phyloP scores from a whole-genome alignment of 768 basidiomycete species.

The Suillus cothurnatus region DNA sequence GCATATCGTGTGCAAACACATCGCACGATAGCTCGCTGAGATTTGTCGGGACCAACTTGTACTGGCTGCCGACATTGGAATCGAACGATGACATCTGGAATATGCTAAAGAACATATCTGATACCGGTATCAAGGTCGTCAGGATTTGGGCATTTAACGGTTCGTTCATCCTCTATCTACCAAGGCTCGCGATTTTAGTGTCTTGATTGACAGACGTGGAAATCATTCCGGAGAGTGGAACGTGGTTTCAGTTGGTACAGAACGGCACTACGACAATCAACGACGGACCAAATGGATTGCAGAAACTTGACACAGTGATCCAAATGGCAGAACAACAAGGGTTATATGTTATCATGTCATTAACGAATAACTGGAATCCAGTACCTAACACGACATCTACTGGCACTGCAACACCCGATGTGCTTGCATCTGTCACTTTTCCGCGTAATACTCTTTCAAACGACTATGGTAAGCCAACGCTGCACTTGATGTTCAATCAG shows the following conservation, averaged over 20 bases:
- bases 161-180: background rate
- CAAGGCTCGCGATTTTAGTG: slow-evolving; percentile 30
- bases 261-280: slow-evolving; percentile 52
- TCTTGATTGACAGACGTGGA: slow-evolving; percentile 50
- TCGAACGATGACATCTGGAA: slow-evolving; percentile 48
- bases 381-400: slow-evolving; percentile 24
- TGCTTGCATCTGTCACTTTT: slow-evolving; percentile 58
- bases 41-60: slow-evolving; percentile 50
- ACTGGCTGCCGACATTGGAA: slow-evolving; percentile 55
- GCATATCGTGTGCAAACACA: background rate
- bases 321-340: slow-evolving; percentile 55
- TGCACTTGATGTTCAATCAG: background rate
- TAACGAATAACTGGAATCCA: slow-evolving; percentile 67
- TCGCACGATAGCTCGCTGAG: slow-evolving; percentile 26
- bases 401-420: background rate
- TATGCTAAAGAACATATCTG: slow-evolving; percentile 53
- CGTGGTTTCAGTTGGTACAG: slow-evolving; percentile 56
- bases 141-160: slow-evolving; percentile 46
- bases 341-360: slow-evolving; percentile 52
- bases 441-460: slow-evolving; percentile 47
- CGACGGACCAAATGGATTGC: slow-evolving; percentile 52
- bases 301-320: slow-evolving; percentile 55
- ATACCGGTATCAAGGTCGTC: slow-evolving; percentile 50
- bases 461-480: slow-evolving; percentile 47
- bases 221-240: slow-evolving; percentile 43